Evolutionary conservation across 2,329 filamentous ascomycete species (phyloP).

Genomic region (Cordyceps sp.): DNA sequence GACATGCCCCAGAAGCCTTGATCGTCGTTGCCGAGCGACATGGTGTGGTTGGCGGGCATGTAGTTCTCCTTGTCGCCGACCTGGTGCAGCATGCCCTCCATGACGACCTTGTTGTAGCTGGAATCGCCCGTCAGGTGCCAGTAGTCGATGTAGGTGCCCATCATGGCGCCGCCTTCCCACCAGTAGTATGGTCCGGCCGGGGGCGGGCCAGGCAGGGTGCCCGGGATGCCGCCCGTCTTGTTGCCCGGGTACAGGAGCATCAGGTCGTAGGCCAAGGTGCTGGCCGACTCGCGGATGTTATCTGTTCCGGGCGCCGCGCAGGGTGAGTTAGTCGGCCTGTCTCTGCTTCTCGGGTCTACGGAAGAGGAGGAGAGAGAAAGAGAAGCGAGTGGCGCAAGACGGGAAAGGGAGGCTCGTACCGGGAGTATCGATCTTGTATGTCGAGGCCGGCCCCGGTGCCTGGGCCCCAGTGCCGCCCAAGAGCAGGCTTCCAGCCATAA

Average conservation of each 20-base stretch:
- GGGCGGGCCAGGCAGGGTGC: slow-evolving; percentile 40
- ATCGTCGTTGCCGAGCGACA: slow-evolving; percentile 50
- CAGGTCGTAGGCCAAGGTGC: slow-evolving; percentile 30
- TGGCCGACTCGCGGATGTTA: slow-evolving; percentile 28
- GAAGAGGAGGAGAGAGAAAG: no score
- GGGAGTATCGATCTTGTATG: slow-evolving; percentile 14
- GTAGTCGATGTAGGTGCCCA: slow-evolving; percentile 54
- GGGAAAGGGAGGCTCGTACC: slow-evolving; percentile 6
- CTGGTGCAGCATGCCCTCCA: slow-evolving; percentile 40
- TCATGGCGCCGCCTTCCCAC: slow-evolving; percentile 58
- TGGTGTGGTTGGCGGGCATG: slow-evolving; percentile 42
- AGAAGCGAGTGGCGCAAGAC: neutral
- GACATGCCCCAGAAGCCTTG: slow-evolving; percentile 56
- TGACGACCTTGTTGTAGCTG: slow-evolving; percentile 43
- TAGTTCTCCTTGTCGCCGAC: slow-evolving; percentile 38
- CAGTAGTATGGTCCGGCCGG: slow-evolving; percentile 43
- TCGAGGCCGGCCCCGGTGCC: no score
- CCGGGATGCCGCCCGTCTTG: slow-evolving; percentile 32
- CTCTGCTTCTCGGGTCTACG: no score
- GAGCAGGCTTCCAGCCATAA: slow-evolving; percentile 1
- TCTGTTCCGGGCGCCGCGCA: slow-evolving; percentile 12
- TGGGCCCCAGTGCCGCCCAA: slow-evolving; percentile 7
- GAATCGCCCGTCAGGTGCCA: slow-evolving; percentile 50
- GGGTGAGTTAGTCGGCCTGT: no score
- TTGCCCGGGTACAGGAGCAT: slow-evolving; percentile 35